Percentiles rank a stretch among this genome's conserved stretches.
Conservation (phyloP, 140 eudicot genomes). For the Bidens hawaiensis region DNA sequence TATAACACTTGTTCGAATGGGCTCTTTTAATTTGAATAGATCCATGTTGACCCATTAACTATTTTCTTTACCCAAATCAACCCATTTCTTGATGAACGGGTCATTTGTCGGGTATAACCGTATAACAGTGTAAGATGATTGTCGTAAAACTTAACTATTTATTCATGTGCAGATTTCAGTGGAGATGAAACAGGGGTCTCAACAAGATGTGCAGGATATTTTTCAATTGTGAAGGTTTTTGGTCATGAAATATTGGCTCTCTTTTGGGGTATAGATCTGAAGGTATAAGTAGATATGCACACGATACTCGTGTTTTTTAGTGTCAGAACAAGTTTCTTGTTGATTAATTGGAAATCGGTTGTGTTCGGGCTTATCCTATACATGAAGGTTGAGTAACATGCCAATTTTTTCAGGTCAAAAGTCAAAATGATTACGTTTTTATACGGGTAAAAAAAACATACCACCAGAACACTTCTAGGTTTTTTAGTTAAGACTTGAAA, state of each 20-base stretch:
- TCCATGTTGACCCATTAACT: no score
- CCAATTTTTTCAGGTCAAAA: neutral
- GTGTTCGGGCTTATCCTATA: neutral
- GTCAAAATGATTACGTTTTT: neutral
- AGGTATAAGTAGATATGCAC: conserved; percentile 3
- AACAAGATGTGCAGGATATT: neutral
- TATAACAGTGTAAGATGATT: neutral
- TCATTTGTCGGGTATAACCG: neutral
- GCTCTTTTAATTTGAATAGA: neutral
- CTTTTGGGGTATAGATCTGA: neutral
- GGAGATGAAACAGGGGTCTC: neutral
- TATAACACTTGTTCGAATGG: neutral
- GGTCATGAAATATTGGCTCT: neutral
- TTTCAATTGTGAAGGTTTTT: conserved; percentile 1
- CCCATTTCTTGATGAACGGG: no score
- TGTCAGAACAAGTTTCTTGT: conserved; percentile 3
- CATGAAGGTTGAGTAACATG: neutral
- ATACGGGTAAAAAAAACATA: neutral
- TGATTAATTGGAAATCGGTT: conserved; percentile 3
- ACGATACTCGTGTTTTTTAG: neutral
- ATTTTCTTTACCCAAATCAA: neutral
- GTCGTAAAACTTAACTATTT: neutral
- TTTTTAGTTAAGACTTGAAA: no score
- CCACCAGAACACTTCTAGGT: no score
- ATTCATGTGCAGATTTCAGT: conserved; percentile 19